Evolutionary conservation across 331 rosid genomes (phyloP).

Genomic region (Malus hybrid): DNA sequence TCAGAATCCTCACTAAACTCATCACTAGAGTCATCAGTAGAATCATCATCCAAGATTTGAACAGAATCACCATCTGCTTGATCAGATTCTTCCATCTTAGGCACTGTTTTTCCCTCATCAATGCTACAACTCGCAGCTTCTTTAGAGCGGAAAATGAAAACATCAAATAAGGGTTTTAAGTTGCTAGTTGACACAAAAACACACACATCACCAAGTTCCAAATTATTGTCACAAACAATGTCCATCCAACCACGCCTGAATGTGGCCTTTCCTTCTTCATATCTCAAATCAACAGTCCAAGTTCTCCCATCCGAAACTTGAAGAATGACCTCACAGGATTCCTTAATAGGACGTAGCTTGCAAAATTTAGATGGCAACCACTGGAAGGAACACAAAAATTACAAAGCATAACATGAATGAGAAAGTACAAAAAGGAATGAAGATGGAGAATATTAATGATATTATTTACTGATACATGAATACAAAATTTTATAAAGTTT

Average conservation of each 20-base stretch:
- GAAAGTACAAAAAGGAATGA: neutral
- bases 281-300: neutral
- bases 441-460: neutral
- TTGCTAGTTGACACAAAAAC: neutral
- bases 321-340: neutral
- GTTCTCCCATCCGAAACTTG: neutral
- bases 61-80: neutral
- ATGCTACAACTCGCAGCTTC: neutral
- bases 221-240: slow-evolving; percentile 8
- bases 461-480: too few species aligned
- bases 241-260: neutral
- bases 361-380: slow-evolving; percentile 1
- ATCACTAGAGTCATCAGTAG: too few species aligned
- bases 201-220: neutral
- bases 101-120: neutral
- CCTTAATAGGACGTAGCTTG: neutral
- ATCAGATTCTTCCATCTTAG: neutral
- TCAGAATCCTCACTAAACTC: too few species aligned
- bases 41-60: neutral
- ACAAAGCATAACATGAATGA: too few species aligned
- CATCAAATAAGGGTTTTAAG: neutral
- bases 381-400: neutral
- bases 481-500: neutral
- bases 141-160: neutral
- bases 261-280: neutral